A percentile compares a stretch with the other conserved stretches of the same genome.
Evolutionary conservation across 1,284 basidiomycete species (phyloP).

Genomic region (Porphyrellus sp.): DNA sequence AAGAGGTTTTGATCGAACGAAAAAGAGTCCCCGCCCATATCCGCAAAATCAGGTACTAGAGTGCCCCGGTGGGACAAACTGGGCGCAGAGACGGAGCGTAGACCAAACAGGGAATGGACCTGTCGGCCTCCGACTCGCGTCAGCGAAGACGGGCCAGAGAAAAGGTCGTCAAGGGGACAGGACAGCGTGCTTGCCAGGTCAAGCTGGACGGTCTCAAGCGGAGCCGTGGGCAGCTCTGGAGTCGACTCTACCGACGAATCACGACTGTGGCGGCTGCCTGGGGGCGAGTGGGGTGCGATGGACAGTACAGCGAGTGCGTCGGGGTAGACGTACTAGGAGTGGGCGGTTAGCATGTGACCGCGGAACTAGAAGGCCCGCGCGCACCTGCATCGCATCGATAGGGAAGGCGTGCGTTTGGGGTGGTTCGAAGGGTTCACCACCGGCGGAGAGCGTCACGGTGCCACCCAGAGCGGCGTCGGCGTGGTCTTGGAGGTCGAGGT

Average conservation of each 20-base stretch:
- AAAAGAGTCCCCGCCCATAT: slow-evolving; percentile 49
- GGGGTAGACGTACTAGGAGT: slow-evolving; percentile 34
- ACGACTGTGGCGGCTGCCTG: slow-evolving; percentile 40
- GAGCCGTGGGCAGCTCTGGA: slow-evolving; percentile 44
- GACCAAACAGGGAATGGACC: slow-evolving; percentile 24
- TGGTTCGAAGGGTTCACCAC: slow-evolving; percentile 21
- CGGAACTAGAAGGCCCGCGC: not conserved
- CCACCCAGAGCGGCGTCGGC: slow-evolving; percentile 17
- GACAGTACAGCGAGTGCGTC: slow-evolving; percentile 51
- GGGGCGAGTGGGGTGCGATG: slow-evolving; percentile 49
- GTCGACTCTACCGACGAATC: slow-evolving; percentile 56
- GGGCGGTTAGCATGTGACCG: slow-evolving; percentile 22
- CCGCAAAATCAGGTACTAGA: slow-evolving; percentile 41
- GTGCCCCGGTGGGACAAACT: slow-evolving; percentile 15
- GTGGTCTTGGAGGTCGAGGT: slow-evolving; percentile 38
- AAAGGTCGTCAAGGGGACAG: slow-evolving; percentile 26
- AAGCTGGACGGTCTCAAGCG: slow-evolving; percentile 44
- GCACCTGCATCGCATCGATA: slow-evolving; percentile 27
- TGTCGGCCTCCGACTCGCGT: slow-evolving; percentile 23
- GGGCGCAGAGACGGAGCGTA: slow-evolving; percentile 38
- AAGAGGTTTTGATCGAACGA: slow-evolving; percentile 44
- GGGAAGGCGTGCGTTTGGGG: slow-evolving; percentile 22
- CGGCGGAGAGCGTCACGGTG: slow-evolving; percentile 25
- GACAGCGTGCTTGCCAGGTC: slow-evolving; percentile 36
- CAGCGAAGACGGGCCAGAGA: slow-evolving; percentile 21